Percentiles rank a stretch among this genome's conserved stretches.
Conservation (phyloP, 2,329 filamentous ascomycete species). For the Neobulgaria alba region DNA sequence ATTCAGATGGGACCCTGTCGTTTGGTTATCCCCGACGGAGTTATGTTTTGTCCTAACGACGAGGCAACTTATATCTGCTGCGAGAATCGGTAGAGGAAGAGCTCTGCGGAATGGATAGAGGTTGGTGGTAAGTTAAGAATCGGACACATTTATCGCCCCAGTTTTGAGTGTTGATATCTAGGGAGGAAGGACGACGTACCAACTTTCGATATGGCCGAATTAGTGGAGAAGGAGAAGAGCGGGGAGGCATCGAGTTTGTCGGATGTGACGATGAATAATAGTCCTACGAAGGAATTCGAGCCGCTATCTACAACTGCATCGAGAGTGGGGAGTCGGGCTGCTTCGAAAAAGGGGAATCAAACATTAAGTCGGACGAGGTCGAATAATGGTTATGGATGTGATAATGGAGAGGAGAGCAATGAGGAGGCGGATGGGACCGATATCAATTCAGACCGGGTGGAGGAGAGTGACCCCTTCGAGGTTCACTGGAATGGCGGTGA, state of each 20-base stretch:
- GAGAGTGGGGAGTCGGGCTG: neutral
- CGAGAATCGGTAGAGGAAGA: no score
- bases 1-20: no score
- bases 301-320: neutral
- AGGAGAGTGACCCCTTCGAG: slow-evolving; percentile 44
- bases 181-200: no score
- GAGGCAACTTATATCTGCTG: no score
- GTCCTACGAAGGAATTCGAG: neutral
- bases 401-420: slow-evolving; percentile 16
- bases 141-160: no score
- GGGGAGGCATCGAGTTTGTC: neutral
- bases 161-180: no score
- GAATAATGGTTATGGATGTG: slow-evolving; percentile 29
- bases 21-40: no score
- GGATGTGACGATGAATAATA: neutral
- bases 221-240: neutral
- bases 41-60: no score
- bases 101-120: no score
- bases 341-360: neutral
- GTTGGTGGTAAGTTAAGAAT: no score
- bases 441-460: slow-evolving; percentile 10
- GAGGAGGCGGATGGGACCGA: slow-evolving; percentile 9
- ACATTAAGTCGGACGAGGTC: slow-evolving; percentile 18
- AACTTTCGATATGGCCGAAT: neutral
- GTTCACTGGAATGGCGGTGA: slow-evolving; percentile 69